These are phyloP conservation scores for Solanum sejunctum DNA, from an alignment of 257 asterid genomes.

Conservation along the genomic window DNA sequence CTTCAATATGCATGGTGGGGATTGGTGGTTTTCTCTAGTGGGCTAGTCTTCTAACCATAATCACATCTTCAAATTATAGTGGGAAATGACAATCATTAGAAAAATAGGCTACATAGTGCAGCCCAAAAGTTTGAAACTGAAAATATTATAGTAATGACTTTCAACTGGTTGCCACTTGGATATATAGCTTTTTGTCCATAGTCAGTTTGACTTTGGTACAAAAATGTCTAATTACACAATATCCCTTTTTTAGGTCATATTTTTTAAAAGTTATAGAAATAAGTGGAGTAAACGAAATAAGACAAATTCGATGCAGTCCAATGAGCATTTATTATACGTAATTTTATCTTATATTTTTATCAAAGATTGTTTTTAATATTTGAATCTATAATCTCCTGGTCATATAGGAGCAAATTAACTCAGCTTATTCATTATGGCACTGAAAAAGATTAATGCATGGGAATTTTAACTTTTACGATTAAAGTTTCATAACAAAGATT, in stretches of 20 bases:
- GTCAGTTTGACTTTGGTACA: background rate
- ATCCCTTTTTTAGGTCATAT: too few species aligned
- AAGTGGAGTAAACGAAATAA: too few species aligned
- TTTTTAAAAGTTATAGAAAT: background rate
- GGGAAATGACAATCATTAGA: background rate
- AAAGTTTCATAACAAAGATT: too few species aligned
- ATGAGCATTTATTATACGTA: too few species aligned
- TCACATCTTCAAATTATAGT: background rate
- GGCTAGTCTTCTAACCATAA: background rate
- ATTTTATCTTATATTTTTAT: rapidly evolving
- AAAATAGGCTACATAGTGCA: background rate
- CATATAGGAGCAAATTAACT: too few species aligned
- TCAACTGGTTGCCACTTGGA: background rate
- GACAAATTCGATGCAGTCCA: too few species aligned
- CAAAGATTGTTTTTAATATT: rapidly evolving
- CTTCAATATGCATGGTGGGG: background rate
- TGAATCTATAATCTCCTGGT: rapidly evolving
- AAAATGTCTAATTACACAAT: background rate
- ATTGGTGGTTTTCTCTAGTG: background rate
- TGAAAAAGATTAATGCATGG: too few species aligned
- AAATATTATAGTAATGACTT: background rate
- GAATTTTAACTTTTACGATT: too few species aligned
- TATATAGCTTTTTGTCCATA: background rate
- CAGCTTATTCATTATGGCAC: too few species aligned
- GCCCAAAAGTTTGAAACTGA: background rate